These are phyloP conservation scores for Podila epigama DNA, from an alignment of 192 early-diverging fungal genomes.

Conservation along the genomic window DNA sequence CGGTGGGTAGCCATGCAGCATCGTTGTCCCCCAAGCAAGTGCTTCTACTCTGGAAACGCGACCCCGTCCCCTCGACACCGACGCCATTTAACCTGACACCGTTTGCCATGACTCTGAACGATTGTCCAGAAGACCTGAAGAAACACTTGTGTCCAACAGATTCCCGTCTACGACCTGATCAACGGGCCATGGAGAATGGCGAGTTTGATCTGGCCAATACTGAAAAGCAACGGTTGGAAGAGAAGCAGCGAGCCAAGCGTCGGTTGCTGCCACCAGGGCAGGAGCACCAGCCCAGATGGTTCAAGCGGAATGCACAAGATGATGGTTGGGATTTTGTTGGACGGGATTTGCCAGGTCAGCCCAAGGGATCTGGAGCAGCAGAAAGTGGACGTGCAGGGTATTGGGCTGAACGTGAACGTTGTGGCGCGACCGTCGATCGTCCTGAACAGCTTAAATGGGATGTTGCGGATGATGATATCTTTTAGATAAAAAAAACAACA, in stretches of 20 bases:
- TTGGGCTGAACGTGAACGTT: slow-evolving; percentile 70
- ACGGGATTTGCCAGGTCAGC: slow-evolving; percentile 55
- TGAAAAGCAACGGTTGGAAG: slow-evolving; percentile 78
- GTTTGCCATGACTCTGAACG: slow-evolving; percentile 82
- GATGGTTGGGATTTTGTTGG: slow-evolving; percentile 50
- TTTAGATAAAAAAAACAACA: slow-evolving; percentile 18
- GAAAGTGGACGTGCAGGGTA: slow-evolving; percentile 76
- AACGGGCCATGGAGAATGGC: slow-evolving; percentile 85
- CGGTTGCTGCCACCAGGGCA: slow-evolving; percentile 64
- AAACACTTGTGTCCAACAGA: slow-evolving; percentile 78
- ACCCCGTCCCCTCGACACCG: slow-evolving; percentile 53
- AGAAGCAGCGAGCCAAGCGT: slow-evolving; percentile 74
- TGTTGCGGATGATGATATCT: slow-evolving; percentile 55
- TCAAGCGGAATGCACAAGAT: slow-evolving; percentile 60
- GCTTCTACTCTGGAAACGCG: slow-evolving; percentile 70
- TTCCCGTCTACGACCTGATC: slow-evolving; percentile 85
- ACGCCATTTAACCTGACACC: slow-evolving; percentile 79
- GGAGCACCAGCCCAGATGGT: slow-evolving; percentile 76
- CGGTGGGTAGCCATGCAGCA: slow-evolving; percentile 27
- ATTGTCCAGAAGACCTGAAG: slow-evolving; percentile 64
- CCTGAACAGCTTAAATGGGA: slow-evolving; percentile 52
- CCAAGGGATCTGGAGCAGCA: slow-evolving; percentile 71
- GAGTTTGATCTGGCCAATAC: slow-evolving; percentile 79
- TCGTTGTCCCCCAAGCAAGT: slow-evolving; percentile 51
- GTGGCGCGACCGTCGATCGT: slow-evolving; percentile 36